A percentile compares a stretch with the other conserved stretches of the same genome.
phyloP scores from a whole-genome alignment of 306 rosid genomes.

The Sindora glabra region DNA sequence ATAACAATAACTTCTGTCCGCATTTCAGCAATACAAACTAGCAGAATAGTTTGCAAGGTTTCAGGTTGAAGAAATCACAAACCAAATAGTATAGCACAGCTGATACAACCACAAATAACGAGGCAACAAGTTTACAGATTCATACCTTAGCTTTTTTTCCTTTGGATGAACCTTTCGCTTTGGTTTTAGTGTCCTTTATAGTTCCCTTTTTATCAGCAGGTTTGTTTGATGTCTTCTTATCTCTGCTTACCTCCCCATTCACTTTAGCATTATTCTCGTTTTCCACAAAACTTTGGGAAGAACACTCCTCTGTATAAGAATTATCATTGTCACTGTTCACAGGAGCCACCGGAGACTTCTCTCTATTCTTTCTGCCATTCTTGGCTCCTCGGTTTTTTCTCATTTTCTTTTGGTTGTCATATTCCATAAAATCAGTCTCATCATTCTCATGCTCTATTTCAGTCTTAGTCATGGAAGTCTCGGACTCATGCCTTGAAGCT shows the following conservation, averaged over 20 bases:
- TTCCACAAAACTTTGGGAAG: slow-evolving; percentile 20
- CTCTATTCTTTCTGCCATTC: slow-evolving; percentile 43
- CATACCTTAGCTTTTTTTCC: slow-evolving; percentile 78
- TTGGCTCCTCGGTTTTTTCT: slow-evolving; percentile 50
- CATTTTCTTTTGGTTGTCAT: slow-evolving; percentile 36
- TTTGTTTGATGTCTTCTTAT: slow-evolving; percentile 38
- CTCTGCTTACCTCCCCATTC: slow-evolving; percentile 25
- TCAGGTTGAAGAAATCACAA: slow-evolving; percentile 6
- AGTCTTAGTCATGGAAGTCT: slow-evolving; percentile 14
- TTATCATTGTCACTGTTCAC: slow-evolving; percentile 13
- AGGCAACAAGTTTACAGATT: slow-evolving; percentile 1
- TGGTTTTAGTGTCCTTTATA: slow-evolving; percentile 37
- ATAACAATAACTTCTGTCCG: background rate
- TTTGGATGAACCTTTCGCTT: slow-evolving; percentile 45
- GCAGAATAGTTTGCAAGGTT: no score
- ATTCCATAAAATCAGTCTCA: slow-evolving; percentile 35
- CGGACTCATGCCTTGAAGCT: slow-evolving; percentile 17
- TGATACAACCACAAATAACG: background rate
- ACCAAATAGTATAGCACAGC: background rate
- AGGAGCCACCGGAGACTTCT: slow-evolving; percentile 17
- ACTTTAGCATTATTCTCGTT: slow-evolving; percentile 26
- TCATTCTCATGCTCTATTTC: slow-evolving; percentile 34
- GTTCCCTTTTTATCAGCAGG: slow-evolving; percentile 35
- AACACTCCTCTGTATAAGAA: slow-evolving; percentile 31
- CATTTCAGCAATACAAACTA: background rate